Conservation (phyloP, 257 asterid genomes). For the Euphrasia confusa region DNA sequence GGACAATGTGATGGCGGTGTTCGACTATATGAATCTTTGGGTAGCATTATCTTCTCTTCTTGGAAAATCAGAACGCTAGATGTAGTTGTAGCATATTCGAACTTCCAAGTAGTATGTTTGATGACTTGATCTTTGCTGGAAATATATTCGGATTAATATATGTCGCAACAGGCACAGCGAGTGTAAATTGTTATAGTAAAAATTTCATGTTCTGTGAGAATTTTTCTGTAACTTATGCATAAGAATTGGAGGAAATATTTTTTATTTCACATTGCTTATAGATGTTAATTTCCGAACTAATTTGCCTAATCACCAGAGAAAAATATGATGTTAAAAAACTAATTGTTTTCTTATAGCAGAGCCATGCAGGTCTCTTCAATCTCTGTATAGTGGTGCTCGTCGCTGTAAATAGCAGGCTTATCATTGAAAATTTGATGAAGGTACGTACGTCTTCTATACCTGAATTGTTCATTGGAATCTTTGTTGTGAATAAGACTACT, state of each 20-base stretch:
- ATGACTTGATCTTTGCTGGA: background rate
- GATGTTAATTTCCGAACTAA: slow-evolving; percentile 12
- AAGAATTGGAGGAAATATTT: slow-evolving; percentile 1
- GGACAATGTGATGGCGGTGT: background rate
- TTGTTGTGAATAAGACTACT: slow-evolving; percentile 6
- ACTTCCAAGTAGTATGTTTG: background rate
- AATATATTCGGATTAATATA: background rate
- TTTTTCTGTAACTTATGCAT: background rate
- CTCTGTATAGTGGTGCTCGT: slow-evolving; percentile 98
- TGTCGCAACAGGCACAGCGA: background rate
- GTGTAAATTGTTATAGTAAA: slow-evolving; percentile 9
- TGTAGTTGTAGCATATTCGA: too few species aligned
- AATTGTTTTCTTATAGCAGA: slow-evolving; percentile 49
- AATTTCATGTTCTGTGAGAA: slow-evolving; percentile 1
- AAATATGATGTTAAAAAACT: slow-evolving; percentile 22
- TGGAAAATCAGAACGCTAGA: background rate
- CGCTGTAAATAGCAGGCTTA: slow-evolving; percentile 95
- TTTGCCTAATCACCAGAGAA: background rate
- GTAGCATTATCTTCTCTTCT: background rate
- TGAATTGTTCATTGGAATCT: background rate
- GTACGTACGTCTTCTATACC: slow-evolving; percentile 44
- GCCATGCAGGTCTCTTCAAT: slow-evolving; percentile 98
- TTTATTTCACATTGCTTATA: background rate
- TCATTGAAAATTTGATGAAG: slow-evolving; percentile 97
- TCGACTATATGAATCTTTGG: background rate